Base-by-base conservation (phyloP, 73 alveolate species). In the Paramecium caudatum region DNA sequence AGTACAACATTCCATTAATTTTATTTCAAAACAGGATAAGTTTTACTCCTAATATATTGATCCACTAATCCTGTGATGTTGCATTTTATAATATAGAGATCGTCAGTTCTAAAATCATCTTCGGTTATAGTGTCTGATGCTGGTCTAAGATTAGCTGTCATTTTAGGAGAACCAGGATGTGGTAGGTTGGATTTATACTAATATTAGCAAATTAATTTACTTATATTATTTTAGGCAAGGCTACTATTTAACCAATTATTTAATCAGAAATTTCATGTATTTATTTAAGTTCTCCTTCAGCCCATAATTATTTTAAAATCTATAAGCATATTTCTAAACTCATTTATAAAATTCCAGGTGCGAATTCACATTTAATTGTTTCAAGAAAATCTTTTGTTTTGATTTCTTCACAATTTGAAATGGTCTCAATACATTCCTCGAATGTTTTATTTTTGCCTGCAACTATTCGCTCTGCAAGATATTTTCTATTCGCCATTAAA, bases 291-390 rank as follows among this genome's bases (percentile, higher is more conserved):
- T 74, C 47, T 9, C 43, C 17, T 34, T 41, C 37, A 21, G 43
- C 45, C 68, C 68, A 74, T 74, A 45, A 74, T 39, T 23, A 1
- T 2, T 45, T 74, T 5, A 74, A 25, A 4, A 37, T 27, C 10
- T 37, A 17, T 74, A 74, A 41, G 12, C 69, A 37, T 8, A 74
- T 74, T 13, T 74, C 88, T 4, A 74, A 1, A 41, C 62, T 21
- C 62, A 45, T 74, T 41, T 74, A 74, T 21, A 74, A 15, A 12
- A 74, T 74, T 41, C 88, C 88, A 10, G 88, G 88, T 1, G 88
- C 88, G 19, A 21, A 13, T 74, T 74, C 88, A 16, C 62, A 19
- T 37, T 37, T 13, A 27, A 41, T n/a, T 3, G 21, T 15, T 16
- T n/a, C 32, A 12, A 74, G 49, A 13, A 74, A 74, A 19, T 74